phyloP scores from a whole-genome alignment of 352 stramenopile species.

The Globisporangium abappressorium region DNA sequence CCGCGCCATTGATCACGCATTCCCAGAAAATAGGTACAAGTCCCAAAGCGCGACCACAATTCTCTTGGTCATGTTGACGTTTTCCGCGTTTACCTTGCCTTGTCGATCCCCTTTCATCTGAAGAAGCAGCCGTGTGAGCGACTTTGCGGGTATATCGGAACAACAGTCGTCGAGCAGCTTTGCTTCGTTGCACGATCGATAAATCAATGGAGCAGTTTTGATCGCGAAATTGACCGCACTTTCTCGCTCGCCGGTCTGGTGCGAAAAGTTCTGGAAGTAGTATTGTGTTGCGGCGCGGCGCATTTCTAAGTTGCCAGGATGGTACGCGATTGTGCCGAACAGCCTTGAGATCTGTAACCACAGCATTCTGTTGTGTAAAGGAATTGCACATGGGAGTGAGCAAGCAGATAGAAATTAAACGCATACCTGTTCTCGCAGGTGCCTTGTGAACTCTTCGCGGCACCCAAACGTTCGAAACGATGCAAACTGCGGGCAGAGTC shows the following conservation, averaged over 20 bases:
- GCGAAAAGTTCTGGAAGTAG: conserved; percentile 2
- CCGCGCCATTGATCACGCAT: neutral
- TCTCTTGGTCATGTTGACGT: neutral
- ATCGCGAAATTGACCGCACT: conserved; percentile 2
- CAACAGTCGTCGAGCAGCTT: neutral
- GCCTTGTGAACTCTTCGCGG: neutral
- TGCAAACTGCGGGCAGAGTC: neutral
- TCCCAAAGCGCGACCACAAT: conserved; percentile 3
- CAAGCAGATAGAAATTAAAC: neutral
- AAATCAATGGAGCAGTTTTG: conserved; percentile 2
- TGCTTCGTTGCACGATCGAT: neutral
- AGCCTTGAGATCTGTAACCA: conserved; percentile 2
- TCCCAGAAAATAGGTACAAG: neutral
- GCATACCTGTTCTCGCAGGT: conserved; percentile 6
- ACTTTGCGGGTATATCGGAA: neutral
- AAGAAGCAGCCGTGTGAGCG: neutral
- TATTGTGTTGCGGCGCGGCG: neutral
- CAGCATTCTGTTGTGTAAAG: neutral
- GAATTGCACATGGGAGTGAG: neutral
- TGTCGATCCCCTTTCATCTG: neutral
- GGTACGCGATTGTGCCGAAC: neutral
- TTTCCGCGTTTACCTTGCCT: neutral
- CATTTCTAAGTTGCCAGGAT: neutral
- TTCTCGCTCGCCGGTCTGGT: neutral
- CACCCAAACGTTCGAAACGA: neutral